Evolutionary conservation across 768 basidiomycete species (phyloP).

Genomic region (Boletus coccyginus): DNA sequence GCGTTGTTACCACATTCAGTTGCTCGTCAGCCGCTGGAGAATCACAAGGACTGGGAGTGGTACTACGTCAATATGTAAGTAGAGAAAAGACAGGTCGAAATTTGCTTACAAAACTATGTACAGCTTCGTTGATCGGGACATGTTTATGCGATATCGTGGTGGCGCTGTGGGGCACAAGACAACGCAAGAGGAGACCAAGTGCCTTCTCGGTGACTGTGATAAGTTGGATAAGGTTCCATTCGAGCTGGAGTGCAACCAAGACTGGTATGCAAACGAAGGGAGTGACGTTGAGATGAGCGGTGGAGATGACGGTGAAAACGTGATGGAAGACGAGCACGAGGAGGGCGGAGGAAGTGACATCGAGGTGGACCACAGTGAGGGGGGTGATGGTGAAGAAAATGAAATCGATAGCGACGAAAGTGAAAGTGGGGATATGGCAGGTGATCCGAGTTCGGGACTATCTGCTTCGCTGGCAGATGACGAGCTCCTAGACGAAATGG

Average conservation of each 20-base stretch:
- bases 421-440: no score
- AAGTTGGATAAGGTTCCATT: not conserved
- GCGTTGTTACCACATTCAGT: not conserved
- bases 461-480: not conserved
- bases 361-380: not conserved
- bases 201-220: not conserved
- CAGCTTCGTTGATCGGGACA: not conserved
- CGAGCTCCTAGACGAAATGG: not conserved
- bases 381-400: not conserved
- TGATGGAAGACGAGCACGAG: not conserved
- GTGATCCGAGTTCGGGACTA: no score
- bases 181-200: not conserved
- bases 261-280: not conserved
- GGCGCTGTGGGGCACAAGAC: not conserved
- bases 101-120: not conserved
- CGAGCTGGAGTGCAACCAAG: not conserved
- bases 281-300: not conserved
- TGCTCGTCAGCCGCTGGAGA: not conserved
- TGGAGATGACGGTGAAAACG: not conserved
- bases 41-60: not conserved
- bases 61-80: not conserved
- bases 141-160: not conserved
- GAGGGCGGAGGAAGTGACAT: not conserved
- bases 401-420: no score
- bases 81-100: rapidly evolving